phyloP scores from a whole-genome alignment of 1,284 basidiomycete species.

The Pascua sp. region DNA sequence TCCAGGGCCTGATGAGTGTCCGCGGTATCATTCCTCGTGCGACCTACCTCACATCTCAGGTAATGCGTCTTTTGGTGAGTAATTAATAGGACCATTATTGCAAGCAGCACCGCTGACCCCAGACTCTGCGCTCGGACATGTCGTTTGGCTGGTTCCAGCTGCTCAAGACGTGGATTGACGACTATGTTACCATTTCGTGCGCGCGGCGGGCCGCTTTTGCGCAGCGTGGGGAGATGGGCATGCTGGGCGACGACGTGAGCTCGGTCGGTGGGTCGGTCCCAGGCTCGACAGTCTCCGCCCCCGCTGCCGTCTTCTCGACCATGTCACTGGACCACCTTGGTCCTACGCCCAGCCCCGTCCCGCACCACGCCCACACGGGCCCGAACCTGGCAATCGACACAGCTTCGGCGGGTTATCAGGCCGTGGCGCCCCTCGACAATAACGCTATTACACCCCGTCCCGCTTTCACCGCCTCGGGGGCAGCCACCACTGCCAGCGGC shows the following conservation, averaged over 20 bases:
- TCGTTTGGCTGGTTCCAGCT: constrained; percentile 44
- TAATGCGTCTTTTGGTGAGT: constrained; percentile 37
- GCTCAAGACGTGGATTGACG: constrained; percentile 45
- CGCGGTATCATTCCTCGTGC: constrained; percentile 24
- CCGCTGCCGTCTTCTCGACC: neutral
- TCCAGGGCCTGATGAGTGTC: neutral
- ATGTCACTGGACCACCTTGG: neutral
- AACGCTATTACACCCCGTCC: constrained; percentile 20
- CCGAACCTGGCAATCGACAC: constrained; percentile 19
- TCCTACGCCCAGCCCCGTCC: neutral
- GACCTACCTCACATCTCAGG: constrained; percentile 36
- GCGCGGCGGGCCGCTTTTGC: constrained; percentile 31
- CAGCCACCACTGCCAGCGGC: constrained; percentile 8
- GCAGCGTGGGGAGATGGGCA: neutral
- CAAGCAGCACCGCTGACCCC: neutral
- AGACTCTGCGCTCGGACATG: constrained; percentile 37
- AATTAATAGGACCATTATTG: no score
- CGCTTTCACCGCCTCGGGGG: constrained; percentile 13
- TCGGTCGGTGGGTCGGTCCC: neutral
- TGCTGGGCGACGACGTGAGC: neutral
- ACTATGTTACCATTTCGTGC: constrained; percentile 34
- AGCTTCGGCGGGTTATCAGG: constrained; percentile 10
- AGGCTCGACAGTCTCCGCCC: neutral
- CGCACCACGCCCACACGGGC: constrained; percentile 1
- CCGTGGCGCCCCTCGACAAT: constrained; percentile 10